Percentiles rank a stretch among this genome's conserved stretches.
Conservation (phyloP, 2,329 filamentous ascomycete genomes). For the Cercospora citrullina region DNA sequence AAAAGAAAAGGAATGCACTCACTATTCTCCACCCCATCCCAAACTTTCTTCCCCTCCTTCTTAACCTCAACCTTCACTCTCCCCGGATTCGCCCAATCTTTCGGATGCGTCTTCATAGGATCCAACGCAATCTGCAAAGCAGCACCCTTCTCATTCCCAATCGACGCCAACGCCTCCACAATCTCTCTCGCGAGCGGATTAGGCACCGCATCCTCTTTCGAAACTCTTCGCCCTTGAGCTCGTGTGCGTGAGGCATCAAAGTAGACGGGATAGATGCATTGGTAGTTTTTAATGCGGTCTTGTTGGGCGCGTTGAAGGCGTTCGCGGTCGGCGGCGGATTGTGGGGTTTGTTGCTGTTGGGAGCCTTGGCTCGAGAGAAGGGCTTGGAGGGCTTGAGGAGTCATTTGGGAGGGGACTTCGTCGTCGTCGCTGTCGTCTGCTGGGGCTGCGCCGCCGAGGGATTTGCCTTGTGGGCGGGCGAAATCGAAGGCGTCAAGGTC, state of each 20-base stretch:
- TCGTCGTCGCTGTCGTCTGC: conserved; percentile 8
- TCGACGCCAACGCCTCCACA: conserved; percentile 74
- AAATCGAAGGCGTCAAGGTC: conserved; percentile 69
- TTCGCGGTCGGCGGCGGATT: conserved; percentile 4
- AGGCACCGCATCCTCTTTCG: conserved; percentile 67
- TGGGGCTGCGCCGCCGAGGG: conserved; percentile 23
- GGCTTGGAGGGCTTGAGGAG: conserved; percentile 20
- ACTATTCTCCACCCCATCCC: conserved; percentile 63
- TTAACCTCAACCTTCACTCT: conserved; percentile 77
- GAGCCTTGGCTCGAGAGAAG: neutral
- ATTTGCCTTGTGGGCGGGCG: conserved; percentile 34
- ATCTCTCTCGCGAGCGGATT: conserved; percentile 90
- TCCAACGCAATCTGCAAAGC: conserved; percentile 76
- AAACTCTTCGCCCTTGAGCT: conserved; percentile 78
- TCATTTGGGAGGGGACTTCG: conserved; percentile 29
- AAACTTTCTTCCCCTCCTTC: conserved; percentile 56
- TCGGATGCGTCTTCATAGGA: conserved; percentile 87
- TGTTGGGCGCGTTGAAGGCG: conserved; percentile 42
- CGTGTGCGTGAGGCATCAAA: conserved; percentile 78
- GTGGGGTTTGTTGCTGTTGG: neutral
- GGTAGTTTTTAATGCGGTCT: conserved; percentile 69
- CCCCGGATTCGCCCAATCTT: conserved; percentile 97
- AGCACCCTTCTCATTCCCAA: conserved; percentile 43
- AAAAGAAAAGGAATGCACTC: conserved; percentile 36
- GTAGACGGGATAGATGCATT: conserved; percentile 93